These are phyloP conservation scores for Delphinella strobiligena DNA, from an alignment of 2,329 filamentous ascomycete genomes.

Conservation along the genomic window DNA sequence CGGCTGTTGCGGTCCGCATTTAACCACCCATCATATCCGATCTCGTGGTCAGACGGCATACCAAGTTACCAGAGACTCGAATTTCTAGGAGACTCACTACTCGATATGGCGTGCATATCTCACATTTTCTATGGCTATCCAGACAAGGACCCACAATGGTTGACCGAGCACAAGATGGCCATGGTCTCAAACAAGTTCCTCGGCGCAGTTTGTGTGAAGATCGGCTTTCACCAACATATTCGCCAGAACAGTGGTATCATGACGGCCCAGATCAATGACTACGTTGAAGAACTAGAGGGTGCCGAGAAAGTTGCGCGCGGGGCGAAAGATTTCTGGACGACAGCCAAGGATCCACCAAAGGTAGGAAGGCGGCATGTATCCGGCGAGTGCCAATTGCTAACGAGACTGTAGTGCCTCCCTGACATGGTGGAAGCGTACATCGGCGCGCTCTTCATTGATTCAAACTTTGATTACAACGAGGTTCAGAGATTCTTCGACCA, in stretches of 20 bases:
- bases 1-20: slow-evolving; percentile 74
- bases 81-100: slow-evolving; percentile 78
- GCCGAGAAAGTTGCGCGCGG: slow-evolving; percentile 37
- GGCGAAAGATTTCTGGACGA: slow-evolving; percentile 57
- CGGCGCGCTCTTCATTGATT: slow-evolving; percentile 86
- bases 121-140: slow-evolving; percentile 69
- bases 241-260: slow-evolving; percentile 25
- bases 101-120: slow-evolving; percentile 77
- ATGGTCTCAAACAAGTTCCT: slow-evolving; percentile 97
- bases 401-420: slow-evolving; percentile 43
- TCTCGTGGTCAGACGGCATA: slow-evolving; percentile 55
- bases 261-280: slow-evolving; percentile 34
- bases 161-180: slow-evolving; percentile 98
- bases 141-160: slow-evolving; percentile 79
- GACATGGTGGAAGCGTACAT: slow-evolving; percentile 85
- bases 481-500: slow-evolving; percentile 67
- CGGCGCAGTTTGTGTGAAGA: slow-evolving; percentile 63
- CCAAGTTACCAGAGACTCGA: slow-evolving; percentile 86
- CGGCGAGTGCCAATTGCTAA: not conserved
- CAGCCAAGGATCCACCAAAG: slow-evolving; percentile 54
- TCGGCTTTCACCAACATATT: slow-evolving; percentile 67
- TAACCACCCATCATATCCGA: slow-evolving; percentile 72
- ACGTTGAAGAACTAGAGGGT: slow-evolving; percentile 46
- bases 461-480: slow-evolving; percentile 60
- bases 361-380: slow-evolving; percentile 1